Percentiles rank a stretch among this genome's conserved stretches.
Conservation (phyloP, 2,329 filamentous ascomycete genomes). For the Sclerotinia spermophila region DNA sequence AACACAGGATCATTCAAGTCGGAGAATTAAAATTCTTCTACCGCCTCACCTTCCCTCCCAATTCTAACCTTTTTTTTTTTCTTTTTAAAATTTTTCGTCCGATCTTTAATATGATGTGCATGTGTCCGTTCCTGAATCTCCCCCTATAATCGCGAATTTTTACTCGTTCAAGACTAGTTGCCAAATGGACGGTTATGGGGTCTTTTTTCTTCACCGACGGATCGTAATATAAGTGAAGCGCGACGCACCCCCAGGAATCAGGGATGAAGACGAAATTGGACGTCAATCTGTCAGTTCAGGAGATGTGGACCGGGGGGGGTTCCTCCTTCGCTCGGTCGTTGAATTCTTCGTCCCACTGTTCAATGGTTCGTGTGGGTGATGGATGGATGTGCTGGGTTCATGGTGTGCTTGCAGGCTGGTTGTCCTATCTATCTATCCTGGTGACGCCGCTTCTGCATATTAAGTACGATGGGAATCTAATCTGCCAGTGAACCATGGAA, state of each 20-base stretch:
- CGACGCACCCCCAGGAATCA: background rate
- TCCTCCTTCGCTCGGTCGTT: too few species aligned
- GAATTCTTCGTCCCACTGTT: conserved; percentile 7
- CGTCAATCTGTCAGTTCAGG: background rate
- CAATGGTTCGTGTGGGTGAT: conserved; percentile 5
- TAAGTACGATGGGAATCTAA: background rate
- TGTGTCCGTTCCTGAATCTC: too few species aligned
- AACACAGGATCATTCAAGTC: too few species aligned
- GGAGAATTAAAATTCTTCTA: background rate
- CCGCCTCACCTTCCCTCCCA: background rate
- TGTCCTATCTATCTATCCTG: background rate
- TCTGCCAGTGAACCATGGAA: background rate
- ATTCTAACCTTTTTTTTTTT: too few species aligned
- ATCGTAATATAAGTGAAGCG: background rate
- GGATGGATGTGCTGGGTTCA: conserved; percentile 1
- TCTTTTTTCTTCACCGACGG: background rate
- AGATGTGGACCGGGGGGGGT: background rate
- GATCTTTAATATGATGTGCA: background rate
- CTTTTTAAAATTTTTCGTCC: background rate
- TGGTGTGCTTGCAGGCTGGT: background rate
- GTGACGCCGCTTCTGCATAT: too few species aligned
- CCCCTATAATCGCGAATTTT: background rate
- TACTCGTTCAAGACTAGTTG: background rate
- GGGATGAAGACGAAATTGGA: conserved; percentile 3
- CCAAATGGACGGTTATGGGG: background rate